These are phyloP conservation scores for Heterobasidion irregulare DNA, from an alignment of 1,284 basidiomycete genomes.

Conservation along the genomic window DNA sequence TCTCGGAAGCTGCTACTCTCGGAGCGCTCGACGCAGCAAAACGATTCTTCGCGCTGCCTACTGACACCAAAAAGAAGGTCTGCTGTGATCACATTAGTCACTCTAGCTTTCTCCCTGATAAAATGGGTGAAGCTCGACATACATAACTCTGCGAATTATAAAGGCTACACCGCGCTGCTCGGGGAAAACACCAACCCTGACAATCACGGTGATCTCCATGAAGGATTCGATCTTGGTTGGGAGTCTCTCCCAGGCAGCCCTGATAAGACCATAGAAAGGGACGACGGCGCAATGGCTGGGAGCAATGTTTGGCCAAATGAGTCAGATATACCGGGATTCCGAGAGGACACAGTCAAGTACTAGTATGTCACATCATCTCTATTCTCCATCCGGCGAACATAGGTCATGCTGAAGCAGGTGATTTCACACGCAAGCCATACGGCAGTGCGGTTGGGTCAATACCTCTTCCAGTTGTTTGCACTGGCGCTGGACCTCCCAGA, in stretches of 20 bases:
- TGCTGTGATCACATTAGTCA: conserved; percentile 10
- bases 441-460: conserved; percentile 58
- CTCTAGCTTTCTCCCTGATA: background rate
- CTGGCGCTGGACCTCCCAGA: conserved; percentile 72
- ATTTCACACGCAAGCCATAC: conserved; percentile 41
- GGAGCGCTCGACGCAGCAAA: conserved; percentile 45
- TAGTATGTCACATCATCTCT: conserved; percentile 38
- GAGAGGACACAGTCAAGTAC: conserved; percentile 45
- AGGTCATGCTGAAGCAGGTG: background rate
- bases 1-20: conserved; percentile 46
- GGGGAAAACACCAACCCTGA: conserved; percentile 59
- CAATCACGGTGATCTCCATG: conserved; percentile 74
- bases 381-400: background rate
- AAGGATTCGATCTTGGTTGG: conserved; percentile 80
- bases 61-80: conserved; percentile 52
- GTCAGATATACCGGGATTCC: conserved; percentile 36
- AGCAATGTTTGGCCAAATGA: conserved; percentile 54
- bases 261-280: conserved; percentile 16
- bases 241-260: conserved; percentile 28
- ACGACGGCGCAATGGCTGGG: conserved; percentile 47
- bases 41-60: conserved; percentile 59
- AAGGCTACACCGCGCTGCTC: conserved; percentile 71
- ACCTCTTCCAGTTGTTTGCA: conserved; percentile 79
- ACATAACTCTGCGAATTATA: conserved; percentile 64
- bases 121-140: conserved; percentile 48